Percentiles rank a stretch among this genome's conserved stretches.
Evolutionary conservation across 2,329 filamentous ascomycete species (phyloP).

Genomic region (Lecanicillium sp.): DNA sequence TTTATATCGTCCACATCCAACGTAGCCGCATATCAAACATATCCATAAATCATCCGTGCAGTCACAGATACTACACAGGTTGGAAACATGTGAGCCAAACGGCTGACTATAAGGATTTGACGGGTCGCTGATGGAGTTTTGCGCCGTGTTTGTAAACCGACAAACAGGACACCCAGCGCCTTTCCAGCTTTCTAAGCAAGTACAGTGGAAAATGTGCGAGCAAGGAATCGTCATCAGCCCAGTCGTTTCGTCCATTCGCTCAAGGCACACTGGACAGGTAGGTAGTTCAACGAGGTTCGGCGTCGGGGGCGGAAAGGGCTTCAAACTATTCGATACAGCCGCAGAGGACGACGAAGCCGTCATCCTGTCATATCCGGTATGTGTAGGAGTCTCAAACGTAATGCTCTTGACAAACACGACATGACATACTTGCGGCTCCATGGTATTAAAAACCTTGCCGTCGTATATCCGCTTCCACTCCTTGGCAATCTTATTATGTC

Average conservation of each 20-base stretch:
- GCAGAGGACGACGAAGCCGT: slow-evolving; percentile 37
- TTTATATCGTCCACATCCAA: slow-evolving; percentile 92
- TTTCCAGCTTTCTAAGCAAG: slow-evolving; percentile 92
- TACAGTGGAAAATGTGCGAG: slow-evolving; percentile 96
- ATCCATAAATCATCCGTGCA: slow-evolving; percentile 83
- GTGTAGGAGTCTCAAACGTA: slow-evolving; percentile 62
- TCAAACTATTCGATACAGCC: slow-evolving; percentile 36
- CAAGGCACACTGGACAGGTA: slow-evolving; percentile 91
- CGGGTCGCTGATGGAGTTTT: slow-evolving; percentile 28
- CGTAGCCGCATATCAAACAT: slow-evolving; percentile 84
- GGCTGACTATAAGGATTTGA: slow-evolving; percentile 43
- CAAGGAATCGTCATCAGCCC: slow-evolving; percentile 93
- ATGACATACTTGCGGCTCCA: slow-evolving; percentile 93
- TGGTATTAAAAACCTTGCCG: slow-evolving; percentile 84
- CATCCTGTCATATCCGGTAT: slow-evolving; percentile 50
- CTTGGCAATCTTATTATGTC: slow-evolving; percentile 62
- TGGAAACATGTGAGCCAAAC: slow-evolving; percentile 52
- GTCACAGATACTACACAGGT: slow-evolving; percentile 75
- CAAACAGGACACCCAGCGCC: slow-evolving; percentile 92
- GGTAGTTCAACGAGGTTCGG: slow-evolving; percentile 84
- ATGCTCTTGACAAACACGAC: slow-evolving; percentile 92
- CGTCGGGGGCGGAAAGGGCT: slow-evolving; percentile 59
- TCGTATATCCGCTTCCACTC: slow-evolving; percentile 84
- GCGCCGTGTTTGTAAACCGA: slow-evolving; percentile 61
- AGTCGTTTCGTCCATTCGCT: slow-evolving; percentile 96